phyloP scores from a whole-genome alignment of 2,329 filamentous ascomycete genomes.

The Scedosporium boydii region DNA sequence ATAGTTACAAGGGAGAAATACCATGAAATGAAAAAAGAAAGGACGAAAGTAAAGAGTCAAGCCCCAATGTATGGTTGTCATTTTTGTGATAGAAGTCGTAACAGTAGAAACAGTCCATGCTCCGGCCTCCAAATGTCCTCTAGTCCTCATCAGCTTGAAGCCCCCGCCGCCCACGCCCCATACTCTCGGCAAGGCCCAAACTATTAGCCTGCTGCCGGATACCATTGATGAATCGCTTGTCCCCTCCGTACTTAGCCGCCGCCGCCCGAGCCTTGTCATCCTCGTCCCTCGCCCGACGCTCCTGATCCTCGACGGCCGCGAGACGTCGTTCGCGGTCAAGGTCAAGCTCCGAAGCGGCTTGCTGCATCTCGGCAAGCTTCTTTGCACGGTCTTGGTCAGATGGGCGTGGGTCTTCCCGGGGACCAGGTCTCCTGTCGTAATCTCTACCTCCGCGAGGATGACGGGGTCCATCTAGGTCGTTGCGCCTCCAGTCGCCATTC shows the following conservation, averaged over 20 bases:
- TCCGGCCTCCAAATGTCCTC: not conserved
- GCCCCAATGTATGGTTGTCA: too few relatives aligned
- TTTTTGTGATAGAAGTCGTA: not conserved
- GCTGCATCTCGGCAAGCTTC: conserved; percentile 65
- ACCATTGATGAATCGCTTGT: conserved; percentile 53
- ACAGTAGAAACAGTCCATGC: not conserved
- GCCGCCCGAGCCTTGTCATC: conserved; percentile 54
- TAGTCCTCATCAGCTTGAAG: conserved; percentile 35
- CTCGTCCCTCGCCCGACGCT: conserved; percentile 53
- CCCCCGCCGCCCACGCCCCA: conserved; percentile 37
- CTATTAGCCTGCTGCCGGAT: conserved; percentile 50
- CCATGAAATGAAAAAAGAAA: not conserved
- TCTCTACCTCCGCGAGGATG: not conserved
- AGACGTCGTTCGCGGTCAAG: conserved; percentile 59
- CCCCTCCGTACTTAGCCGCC: conserved; percentile 52
- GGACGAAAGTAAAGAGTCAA: not conserved
- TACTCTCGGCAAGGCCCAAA: conserved; percentile 40
- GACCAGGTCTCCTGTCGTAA: not conserved
- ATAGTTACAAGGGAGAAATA: too few relatives aligned
- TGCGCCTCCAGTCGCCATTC: not conserved
- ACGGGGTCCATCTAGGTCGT: not conserved
- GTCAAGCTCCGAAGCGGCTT: conserved; percentile 60
- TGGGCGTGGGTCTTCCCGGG: conserved; percentile 8
- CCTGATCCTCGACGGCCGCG: conserved; percentile 54
- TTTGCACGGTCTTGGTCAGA: conserved; percentile 50